Evolutionary conservation across 2,329 filamentous ascomycete species (phyloP).

Genomic region (Alternaria rosae): DNA sequence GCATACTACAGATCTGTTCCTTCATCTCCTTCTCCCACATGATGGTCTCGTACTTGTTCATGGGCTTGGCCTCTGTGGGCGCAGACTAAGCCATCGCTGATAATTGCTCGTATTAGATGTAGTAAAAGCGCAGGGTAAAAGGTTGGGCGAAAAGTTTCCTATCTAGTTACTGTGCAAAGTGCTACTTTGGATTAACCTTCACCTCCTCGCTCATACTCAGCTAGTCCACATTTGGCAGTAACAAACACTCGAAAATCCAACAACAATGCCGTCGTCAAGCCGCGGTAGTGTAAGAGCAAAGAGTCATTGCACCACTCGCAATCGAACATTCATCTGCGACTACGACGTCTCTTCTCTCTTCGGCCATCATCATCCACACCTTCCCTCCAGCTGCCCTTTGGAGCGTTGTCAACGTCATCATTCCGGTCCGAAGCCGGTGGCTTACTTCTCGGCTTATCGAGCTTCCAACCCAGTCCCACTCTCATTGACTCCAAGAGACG

Average conservation of each 20-base stretch:
- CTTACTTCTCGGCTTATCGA: too few species aligned
- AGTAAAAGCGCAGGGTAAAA: neutral
- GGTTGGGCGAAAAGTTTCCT: too few species aligned
- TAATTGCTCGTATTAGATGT: neutral
- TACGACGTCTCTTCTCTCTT: neutral
- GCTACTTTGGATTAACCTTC: neutral
- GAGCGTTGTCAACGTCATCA: neutral
- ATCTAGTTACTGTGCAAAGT: fast-evolving
- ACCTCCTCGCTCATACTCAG: neutral
- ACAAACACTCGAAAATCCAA: neutral
- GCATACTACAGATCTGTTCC: neutral
- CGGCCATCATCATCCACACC: neutral
- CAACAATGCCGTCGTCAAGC: neutral
- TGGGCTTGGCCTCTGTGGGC: neutral
- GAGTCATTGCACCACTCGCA: neutral
- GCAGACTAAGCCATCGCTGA: neutral
- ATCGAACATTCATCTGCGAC: neutral
- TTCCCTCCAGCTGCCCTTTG: neutral
- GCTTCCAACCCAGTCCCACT: too few species aligned
- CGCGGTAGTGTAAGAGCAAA: fast-evolving
- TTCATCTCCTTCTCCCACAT: neutral
- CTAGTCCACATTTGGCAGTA: neutral
- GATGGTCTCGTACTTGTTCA: neutral
- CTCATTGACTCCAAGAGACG: neutral
- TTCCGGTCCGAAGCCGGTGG: neutral